Base-by-base conservation (phyloP, 306 rosid species). In the Sindora glabra region DNA sequence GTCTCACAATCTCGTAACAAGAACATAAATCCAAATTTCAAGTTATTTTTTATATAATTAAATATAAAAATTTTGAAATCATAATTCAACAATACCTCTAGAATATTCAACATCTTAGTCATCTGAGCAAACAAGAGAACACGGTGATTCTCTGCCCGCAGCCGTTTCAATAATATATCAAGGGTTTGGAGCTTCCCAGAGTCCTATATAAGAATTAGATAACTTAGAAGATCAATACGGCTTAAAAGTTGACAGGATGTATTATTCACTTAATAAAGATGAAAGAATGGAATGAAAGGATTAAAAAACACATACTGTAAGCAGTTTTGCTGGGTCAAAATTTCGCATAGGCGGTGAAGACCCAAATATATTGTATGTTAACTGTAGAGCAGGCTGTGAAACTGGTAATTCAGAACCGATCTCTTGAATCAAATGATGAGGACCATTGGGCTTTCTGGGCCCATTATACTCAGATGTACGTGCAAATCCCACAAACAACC, bases 171-270 rank as follows among this genome's bases (percentile, higher is more conserved):
- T 68, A 94, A 64, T 77, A 94, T 89, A 80, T 94, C 99, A 54
- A 94, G 99, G n/a, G 99, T 94, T 79, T 89, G 99, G 74, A 94
- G 97, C 87, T 94, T 94, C 70, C 99, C 99, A 34, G 99, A 94
- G 85, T 94, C 99, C 99, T 94, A 71, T 18, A 68, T 34, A 68
- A 62, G 63, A 67, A 71, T 48, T 11, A 58, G 14, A 63, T 25
- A 54, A 61, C 53, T 54, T 48, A 49, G 61, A 49, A 56, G 6
- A 39, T 69, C 33, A 15, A 49, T 56, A 42, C 26, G 19, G 62
- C 17, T 29, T 3, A 56, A 42, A 21, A 39, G 56, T 14, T 49
- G 41, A 14, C 10, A 46, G 41, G 24, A 18, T n/a, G 15, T 51
- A 52, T 30, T 48, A 48, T 40, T 59, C 38, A 49, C 25, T 67